Base-by-base conservation (phyloP, 345 rosid species). In the Abelmoschus esculentus region DNA sequence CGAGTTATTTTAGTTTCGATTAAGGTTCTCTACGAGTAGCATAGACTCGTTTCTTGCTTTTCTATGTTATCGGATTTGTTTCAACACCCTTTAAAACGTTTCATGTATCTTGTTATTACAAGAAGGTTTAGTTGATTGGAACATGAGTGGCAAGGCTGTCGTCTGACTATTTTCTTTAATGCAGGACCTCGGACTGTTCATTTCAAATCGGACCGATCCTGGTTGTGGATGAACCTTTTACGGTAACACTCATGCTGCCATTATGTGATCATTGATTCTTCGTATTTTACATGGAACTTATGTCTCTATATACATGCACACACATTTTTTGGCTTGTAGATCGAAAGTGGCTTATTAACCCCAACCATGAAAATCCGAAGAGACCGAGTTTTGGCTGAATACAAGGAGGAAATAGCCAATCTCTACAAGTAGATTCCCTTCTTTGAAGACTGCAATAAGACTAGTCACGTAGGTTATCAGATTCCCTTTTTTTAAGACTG, bases 321-420 rank as follows among this genome's bases (percentile, higher is more conserved):
- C 26, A 40, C 12, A 26, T 55, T 76, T 72, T 72, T 12, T 10
- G 13, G 14, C 7, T 81, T 81, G 75, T 87, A 91, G 99, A 91
- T 95, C 44, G 97, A 95, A 10, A 78, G 77, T 52, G 99, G 99
- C 47, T 84, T 95, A 71, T 78, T 91, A 89, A 95, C 99, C 7
- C 96, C 99, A 8, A 95, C 99, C 11, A 87, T 95, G 99, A 95
- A 95, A 79, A 84, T 95, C 61, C 74, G 96, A 64, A 84, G 97
- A 79, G 97, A 91, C 78, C 79, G 61, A 70, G 89, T 89, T 44
- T 81, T 79, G 46, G 87, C 65, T 42, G 72, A 42, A 63, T 89
- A 80, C 82, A 69, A 76, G 70, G 83, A 84, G 46, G 85, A 91
- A 77, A 87, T 89, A 71, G 84, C 75, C 19, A 73, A 82, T 58